phyloP scores from a whole-genome alignment of 2,329 filamentous ascomycete genomes.

The Penicillium sp. region DNA sequence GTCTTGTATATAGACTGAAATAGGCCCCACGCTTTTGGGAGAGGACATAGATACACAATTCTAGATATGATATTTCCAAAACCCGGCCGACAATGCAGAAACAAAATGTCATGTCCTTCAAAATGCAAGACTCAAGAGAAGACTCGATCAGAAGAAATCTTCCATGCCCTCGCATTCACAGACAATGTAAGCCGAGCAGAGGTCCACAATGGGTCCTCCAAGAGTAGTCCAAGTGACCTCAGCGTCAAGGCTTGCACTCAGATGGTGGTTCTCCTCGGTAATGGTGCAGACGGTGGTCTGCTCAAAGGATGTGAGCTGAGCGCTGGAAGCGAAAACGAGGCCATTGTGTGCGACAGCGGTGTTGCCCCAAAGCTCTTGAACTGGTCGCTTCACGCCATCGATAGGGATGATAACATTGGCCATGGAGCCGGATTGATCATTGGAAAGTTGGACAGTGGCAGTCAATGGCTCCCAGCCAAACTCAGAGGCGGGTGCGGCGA shows the following conservation, averaged over 20 bases:
- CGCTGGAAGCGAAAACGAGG: constrained; percentile 29
- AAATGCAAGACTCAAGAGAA: neutral
- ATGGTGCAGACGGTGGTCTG: constrained; percentile 28
- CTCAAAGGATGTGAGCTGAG: constrained; percentile 28
- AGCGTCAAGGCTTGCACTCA: constrained; percentile 16
- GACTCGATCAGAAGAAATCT: neutral
- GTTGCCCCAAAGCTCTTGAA: constrained; percentile 28
- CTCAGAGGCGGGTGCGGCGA: constrained; percentile 20
- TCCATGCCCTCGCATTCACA: constrained; percentile 24
- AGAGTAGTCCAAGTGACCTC: constrained; percentile 20
- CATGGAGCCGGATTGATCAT: constrained; percentile 32
- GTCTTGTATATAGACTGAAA: neutral
- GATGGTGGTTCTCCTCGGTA: constrained; percentile 14
- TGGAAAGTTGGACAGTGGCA: constrained; percentile 32
- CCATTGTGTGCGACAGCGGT: constrained; percentile 28
- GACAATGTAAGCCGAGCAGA: constrained; percentile 21
- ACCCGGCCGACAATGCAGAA: neutral
- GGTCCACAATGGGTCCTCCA: constrained; percentile 15
- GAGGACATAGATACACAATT: constrained; percentile 8
- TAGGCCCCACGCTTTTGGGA: neutral
- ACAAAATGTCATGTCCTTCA: neutral
- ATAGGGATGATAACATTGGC: constrained; percentile 25
- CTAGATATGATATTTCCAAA: neutral
- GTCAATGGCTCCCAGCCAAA: constrained; percentile 10
- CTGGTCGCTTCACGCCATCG: constrained; percentile 25